Base-by-base conservation (phyloP, 441 rosid species). In the Euphorbia schlechtendalii region DNA sequence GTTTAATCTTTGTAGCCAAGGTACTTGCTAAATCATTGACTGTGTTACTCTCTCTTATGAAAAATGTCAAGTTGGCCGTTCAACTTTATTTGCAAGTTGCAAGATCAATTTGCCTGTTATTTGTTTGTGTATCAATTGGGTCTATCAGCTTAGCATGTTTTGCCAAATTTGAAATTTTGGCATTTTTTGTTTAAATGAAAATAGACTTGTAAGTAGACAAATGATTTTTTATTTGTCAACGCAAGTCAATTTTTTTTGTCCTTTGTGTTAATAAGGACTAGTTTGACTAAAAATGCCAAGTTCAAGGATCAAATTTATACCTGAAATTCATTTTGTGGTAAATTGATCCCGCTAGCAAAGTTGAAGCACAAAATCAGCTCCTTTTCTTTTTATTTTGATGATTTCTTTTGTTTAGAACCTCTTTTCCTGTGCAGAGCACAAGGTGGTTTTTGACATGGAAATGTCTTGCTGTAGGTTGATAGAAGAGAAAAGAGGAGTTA, bases 401-500 rank as follows among this genome's bases (percentile, higher is more conserved):
- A 24, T 55, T 28, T 62, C 11, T 10, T 54, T 13, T 27, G 22
- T 13, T 53, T 5, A 14, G 5, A 32, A 12, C 8, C 43, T 34
- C 36, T 8, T 0, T 8, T 0, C 13, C 4, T 32, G 34, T 6
- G 6, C 6, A 32, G 34, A n/a, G n/a, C n/a, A n/a, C n/a, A n/a
- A n/a, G n/a, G n/a, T n/a, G n/a, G n/a, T 56, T 20, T 64, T 55
- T 36, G 17, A 28, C 61, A 43, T 67, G 63, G 53, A 62, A 32
- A 55, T 49, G 61, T 41, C 49, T 55, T 60, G 62, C 20, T 66
- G 61, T 84, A 94, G 99, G 78, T 83, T 80, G 80, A 89, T 94
- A 57, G 99, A 91, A 82, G 99, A 94, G 76, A 86, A 86, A 45
- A 79, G 87, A 74, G 99, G 99, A 63, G 96, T 94, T 64, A 68